A percentile compares a stretch with the other conserved stretches of the same genome.
phyloP scores from a whole-genome alignment of 176 grass and related monocot species.

The Oryza nivara region DNA sequence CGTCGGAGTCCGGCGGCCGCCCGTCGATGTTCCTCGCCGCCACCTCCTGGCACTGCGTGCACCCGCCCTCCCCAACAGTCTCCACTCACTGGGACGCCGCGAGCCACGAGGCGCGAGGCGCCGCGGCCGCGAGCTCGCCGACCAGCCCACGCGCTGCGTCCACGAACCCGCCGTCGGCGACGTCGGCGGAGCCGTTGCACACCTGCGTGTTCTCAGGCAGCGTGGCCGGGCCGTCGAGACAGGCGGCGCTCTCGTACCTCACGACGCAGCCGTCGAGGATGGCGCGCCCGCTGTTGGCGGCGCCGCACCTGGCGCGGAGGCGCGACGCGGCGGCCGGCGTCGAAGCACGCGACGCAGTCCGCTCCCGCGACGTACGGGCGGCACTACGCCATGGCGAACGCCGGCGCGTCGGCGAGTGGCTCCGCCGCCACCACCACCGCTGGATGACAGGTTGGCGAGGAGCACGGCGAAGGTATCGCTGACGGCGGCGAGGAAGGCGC shows the following conservation, averaged over 20 bases:
- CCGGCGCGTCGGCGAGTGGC: conserved; percentile 45
- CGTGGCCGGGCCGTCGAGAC: conserved; percentile 63
- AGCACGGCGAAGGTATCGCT: conserved; percentile 54
- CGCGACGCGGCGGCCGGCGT: conserved; percentile 36
- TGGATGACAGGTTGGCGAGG: conserved; percentile 28
- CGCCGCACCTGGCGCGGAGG: conserved; percentile 28
- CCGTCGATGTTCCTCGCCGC: conserved; percentile 51
- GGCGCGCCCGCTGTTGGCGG: conserved; percentile 60
- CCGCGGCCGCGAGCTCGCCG: conserved; percentile 48
- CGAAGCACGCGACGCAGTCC: conserved; percentile 63
- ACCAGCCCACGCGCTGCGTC: conserved; percentile 48
- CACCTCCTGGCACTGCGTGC: conserved; percentile 56
- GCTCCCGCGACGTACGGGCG: conserved; percentile 59
- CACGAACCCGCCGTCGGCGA: conserved; percentile 22
- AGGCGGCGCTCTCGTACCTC: conserved; percentile 68
- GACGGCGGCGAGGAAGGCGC: conserved; percentile 49
- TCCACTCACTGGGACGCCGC: conserved; percentile 72
- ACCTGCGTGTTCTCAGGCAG: conserved; percentile 52
- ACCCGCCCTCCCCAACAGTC: conserved; percentile 57
- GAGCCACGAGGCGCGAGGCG: conserved; percentile 40
- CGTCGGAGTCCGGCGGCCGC: conserved; percentile 66
- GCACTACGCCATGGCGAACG: conserved; percentile 73
- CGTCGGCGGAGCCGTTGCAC: conserved; percentile 45
- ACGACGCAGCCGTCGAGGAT: conserved; percentile 59
- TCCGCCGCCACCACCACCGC: conserved; percentile 12